Conservation (phyloP, 192 early-diverging fungal genomes). For the Funneliformis mosseae region DNA sequence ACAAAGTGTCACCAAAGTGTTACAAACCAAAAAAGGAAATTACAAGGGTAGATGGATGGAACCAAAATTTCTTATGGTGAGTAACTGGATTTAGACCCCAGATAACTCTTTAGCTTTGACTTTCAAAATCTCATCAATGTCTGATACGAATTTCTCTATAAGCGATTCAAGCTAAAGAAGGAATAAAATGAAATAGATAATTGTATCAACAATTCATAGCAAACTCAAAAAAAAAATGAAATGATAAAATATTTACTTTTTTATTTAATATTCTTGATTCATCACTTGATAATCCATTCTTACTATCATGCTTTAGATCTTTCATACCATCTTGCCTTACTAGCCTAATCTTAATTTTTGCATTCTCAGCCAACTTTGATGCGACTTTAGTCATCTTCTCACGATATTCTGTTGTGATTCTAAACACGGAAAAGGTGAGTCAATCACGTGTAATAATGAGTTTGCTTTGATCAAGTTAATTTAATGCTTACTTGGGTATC, state of each 20-base stretch:
- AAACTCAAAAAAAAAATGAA: neutral
- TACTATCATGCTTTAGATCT: slow-evolving; percentile 67
- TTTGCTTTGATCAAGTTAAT: neutral
- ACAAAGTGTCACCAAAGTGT: no score
- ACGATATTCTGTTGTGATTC: slow-evolving; percentile 74
- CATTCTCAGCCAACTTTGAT: slow-evolving; percentile 61
- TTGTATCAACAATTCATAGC: neutral
- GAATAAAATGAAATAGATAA: neutral
- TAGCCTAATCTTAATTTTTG: slow-evolving; percentile 67
- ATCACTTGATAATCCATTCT: slow-evolving; percentile 57
- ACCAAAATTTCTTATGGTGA: no score
- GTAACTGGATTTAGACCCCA: slow-evolving; percentile 35
- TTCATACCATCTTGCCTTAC: slow-evolving; percentile 75
- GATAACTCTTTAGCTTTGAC: slow-evolving; percentile 71
- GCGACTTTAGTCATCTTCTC: slow-evolving; percentile 70
- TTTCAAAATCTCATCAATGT: slow-evolving; percentile 65
- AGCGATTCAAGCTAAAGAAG: slow-evolving; percentile 53
- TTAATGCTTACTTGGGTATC: slow-evolving; percentile 71
- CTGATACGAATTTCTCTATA: slow-evolving; percentile 65
- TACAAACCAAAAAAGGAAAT: no score
- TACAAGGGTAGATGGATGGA: no score
- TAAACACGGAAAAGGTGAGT: slow-evolving; percentile 32
- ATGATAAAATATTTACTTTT: slow-evolving; percentile 41
- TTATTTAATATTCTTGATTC: slow-evolving; percentile 60
- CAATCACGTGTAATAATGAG: neutral